Evolutionary conservation across 78 protist species (phyloP).

Genomic region (Chrysochromulina tobinii): DNA sequence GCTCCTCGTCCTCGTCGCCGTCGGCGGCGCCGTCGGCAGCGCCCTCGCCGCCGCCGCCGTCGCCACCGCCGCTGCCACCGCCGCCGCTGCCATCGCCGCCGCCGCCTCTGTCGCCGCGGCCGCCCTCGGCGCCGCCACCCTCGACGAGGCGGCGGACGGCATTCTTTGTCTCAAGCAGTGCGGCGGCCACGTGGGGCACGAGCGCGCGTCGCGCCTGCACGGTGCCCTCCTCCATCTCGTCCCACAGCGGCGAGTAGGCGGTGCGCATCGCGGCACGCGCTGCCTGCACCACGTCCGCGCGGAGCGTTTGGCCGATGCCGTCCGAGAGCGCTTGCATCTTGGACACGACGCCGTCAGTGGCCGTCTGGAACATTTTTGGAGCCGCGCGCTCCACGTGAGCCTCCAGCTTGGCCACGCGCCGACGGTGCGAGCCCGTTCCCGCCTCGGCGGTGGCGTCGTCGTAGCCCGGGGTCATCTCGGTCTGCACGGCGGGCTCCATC

Average conservation of each 20-base stretch:
- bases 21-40: background rate
- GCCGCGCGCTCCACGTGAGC: background rate
- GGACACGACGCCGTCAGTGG: background rate
- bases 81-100: too few relatives aligned
- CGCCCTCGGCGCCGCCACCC: background rate
- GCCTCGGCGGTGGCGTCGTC: background rate
- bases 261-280: background rate
- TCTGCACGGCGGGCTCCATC: slow-evolving; percentile 4
- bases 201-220: background rate
- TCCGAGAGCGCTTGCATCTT: background rate
- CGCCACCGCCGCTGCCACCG: too few relatives aligned
- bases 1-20: background rate
- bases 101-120: too few relatives aligned
- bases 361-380: background rate
- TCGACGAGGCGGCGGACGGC: background rate
- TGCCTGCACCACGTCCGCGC: background rate
- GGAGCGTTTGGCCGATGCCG: background rate
- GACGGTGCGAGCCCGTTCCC: slow-evolving; percentile 31
- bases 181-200: background rate
- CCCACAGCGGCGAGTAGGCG: background rate
- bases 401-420: slow-evolving; percentile 17
- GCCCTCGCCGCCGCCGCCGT: too few relatives aligned
- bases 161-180: background rate
- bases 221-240: background rate
- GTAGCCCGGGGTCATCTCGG: slow-evolving; percentile 4